These are phyloP conservation scores for Hemileccinum rubropunctum DNA, from an alignment of 768 basidiomycete genomes.

Conservation along the genomic window DNA sequence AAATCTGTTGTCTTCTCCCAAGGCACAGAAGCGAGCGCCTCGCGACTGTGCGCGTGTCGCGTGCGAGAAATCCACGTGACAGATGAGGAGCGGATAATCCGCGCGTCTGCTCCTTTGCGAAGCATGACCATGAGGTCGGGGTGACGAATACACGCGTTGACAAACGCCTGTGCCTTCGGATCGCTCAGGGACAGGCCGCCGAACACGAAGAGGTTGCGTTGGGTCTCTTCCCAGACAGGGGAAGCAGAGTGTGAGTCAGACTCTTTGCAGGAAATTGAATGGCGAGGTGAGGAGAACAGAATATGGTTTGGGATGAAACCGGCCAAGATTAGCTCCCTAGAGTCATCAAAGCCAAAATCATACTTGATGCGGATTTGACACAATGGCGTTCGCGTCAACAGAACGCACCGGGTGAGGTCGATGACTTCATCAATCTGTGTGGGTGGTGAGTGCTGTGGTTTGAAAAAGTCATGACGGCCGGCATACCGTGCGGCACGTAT, in stretches of 20 bases:
- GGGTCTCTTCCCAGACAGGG: constrained; percentile 30
- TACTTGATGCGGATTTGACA: constrained; percentile 24
- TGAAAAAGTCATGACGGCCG: background rate
- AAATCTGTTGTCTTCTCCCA: constrained; percentile 25
- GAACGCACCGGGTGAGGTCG: constrained; percentile 27
- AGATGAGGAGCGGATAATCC: constrained; percentile 23
- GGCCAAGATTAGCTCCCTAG: constrained; percentile 28
- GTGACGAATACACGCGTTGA: constrained; percentile 31
- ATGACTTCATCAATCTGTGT: constrained; percentile 30
- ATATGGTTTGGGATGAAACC: constrained; percentile 31
- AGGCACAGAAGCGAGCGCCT: constrained; percentile 18
- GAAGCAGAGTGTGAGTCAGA: constrained; percentile 2
- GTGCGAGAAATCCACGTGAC: constrained; percentile 29
- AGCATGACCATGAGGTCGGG: constrained; percentile 31
- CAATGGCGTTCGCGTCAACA: constrained; percentile 16
- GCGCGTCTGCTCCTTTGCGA: constrained; percentile 28
- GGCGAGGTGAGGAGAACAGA: constrained; percentile 21
- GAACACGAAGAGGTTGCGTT: constrained; percentile 24
- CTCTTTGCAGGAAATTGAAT: constrained; percentile 18
- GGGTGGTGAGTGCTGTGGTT: background rate
- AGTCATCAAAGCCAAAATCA: constrained; percentile 19
- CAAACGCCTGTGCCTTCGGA: constrained; percentile 27
- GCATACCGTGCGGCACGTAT: constrained; percentile 30
- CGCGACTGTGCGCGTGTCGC: constrained; percentile 26
- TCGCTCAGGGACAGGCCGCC: constrained; percentile 29